phyloP scores from a whole-genome alignment of 169 alveolate species.

The Condylostoma magnum region DNA sequence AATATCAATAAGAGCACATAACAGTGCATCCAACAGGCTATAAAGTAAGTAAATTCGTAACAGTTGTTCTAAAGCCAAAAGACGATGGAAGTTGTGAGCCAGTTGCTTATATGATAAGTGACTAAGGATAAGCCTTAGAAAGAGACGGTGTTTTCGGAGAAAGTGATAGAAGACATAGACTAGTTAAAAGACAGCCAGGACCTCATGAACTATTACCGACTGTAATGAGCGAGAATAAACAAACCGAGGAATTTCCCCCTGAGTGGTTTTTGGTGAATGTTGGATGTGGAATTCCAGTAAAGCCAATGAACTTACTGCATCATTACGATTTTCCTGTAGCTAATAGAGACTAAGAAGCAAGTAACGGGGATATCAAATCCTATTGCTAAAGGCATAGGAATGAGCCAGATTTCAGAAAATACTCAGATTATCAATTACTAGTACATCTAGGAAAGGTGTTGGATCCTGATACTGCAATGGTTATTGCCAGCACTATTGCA shows the following conservation, averaged over 20 bases:
- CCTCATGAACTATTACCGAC: conserved; percentile 79
- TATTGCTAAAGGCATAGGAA: conserved; percentile 42
- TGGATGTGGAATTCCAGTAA: conserved; percentile 81
- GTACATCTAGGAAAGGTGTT: conserved; percentile 85
- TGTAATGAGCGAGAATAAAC: conserved; percentile 72
- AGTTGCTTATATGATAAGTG: conserved; percentile 87
- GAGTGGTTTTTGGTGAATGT: conserved; percentile 82
- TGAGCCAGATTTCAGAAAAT: conserved; percentile 50
- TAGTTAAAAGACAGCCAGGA: conserved; percentile 71
- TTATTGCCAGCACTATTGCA: conserved; percentile 66
- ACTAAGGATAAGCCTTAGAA: conserved; percentile 79
- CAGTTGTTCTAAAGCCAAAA: conserved; percentile 74
- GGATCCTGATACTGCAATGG: conserved; percentile 89
- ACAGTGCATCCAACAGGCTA: conserved; percentile 83
- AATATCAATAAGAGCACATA: conserved; percentile 63
- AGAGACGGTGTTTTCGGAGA: conserved; percentile 77
- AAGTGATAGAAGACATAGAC: conserved; percentile 59
- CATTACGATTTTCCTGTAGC: conserved; percentile 79
- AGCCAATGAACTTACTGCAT: conserved; percentile 58
- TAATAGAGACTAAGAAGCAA: conserved; percentile 47
- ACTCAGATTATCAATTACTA: conserved; percentile 88
- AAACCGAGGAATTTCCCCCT: conserved; percentile 81
- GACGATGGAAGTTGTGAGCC: conserved; percentile 59
- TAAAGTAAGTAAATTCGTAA: conserved; percentile 76
- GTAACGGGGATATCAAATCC: conserved; percentile 29